Conservation (phyloP, 2,329 filamentous ascomycete genomes). For the Pseudogymnoascus sp. region DNA sequence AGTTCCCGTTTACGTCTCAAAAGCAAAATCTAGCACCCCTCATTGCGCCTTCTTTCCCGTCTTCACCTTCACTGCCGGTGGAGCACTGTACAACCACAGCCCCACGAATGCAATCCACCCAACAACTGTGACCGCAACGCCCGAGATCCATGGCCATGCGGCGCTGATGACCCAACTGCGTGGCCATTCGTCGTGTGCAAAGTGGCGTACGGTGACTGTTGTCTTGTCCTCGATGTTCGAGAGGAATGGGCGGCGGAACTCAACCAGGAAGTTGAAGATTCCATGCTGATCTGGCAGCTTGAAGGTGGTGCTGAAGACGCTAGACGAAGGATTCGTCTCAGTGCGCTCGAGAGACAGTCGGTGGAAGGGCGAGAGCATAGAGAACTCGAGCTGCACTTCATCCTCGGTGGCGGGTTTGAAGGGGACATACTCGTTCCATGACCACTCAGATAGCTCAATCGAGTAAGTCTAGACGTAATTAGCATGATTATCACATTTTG, state of each 20-base stretch:
- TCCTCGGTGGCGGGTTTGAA: conserved; percentile 65
- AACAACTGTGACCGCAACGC: conserved; percentile 72
- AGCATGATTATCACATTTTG: background rate
- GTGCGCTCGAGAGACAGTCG: conserved; percentile 62
- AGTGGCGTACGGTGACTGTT: conserved; percentile 89
- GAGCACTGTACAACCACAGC: conserved; percentile 76
- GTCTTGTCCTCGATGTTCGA: conserved; percentile 87
- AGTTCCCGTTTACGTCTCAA: background rate
- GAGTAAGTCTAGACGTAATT: conserved; percentile 15
- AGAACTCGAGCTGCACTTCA: conserved; percentile 86
- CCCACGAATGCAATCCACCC: conserved; percentile 82
- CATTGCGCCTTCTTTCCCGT: conserved; percentile 34
- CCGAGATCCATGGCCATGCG: conserved; percentile 90
- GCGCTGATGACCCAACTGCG: conserved; percentile 82
- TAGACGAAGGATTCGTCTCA: conserved; percentile 53
- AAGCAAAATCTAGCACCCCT: conserved; percentile 11
- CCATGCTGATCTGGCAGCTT: conserved; percentile 91
- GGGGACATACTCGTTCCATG: conserved; percentile 63
- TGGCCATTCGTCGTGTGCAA: conserved; percentile 95
- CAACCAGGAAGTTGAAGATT: conserved; percentile 96
- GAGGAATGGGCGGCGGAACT: conserved; percentile 93
- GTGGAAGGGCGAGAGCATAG: conserved; percentile 97
- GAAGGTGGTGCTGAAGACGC: conserved; percentile 68
- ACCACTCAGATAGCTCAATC: conserved; percentile 84
- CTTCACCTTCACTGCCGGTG: conserved; percentile 30